These are phyloP conservation scores for Lupinus albus DNA, from an alignment of 306 rosid species.

Conservation along the genomic window DNA sequence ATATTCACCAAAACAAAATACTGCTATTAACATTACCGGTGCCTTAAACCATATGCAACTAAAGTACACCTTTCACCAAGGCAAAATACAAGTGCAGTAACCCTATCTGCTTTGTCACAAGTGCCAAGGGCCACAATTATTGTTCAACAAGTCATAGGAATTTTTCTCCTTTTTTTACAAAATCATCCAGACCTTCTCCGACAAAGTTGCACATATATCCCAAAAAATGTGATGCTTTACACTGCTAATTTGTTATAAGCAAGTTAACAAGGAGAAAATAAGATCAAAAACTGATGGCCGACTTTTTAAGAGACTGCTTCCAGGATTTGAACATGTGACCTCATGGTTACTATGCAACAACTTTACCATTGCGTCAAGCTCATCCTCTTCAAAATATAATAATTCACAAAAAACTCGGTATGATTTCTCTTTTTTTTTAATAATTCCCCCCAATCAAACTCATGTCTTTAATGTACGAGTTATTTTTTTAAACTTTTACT, in stretches of 20 bases:
- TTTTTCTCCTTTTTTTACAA: not conserved
- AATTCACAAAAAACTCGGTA: too few species aligned
- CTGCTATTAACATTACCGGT: not conserved
- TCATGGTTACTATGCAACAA: not conserved
- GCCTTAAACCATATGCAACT: not conserved
- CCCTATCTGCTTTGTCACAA: not conserved
- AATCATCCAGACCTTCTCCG: not conserved
- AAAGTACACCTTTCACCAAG: not conserved
- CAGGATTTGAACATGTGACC: too few species aligned
- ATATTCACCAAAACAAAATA: too few species aligned
- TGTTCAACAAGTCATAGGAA: not conserved
- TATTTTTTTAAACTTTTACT: too few species aligned
- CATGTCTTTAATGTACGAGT: too few species aligned
- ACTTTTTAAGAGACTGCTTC: not conserved
- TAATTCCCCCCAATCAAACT: too few species aligned
- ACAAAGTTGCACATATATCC: not conserved
- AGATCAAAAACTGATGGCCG: not conserved
- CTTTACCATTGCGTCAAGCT: too few species aligned
- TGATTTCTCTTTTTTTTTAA: too few species aligned
- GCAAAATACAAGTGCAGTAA: not conserved
- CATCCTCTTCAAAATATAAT: too few species aligned
- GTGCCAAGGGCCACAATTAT: not conserved
- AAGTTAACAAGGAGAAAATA: not conserved
- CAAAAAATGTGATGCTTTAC: not conserved
- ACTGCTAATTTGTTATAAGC: not conserved